Evolutionary conservation across 2,329 filamentous ascomycete genomes (phyloP).

Genomic region (Xylaria arbuscula): DNA sequence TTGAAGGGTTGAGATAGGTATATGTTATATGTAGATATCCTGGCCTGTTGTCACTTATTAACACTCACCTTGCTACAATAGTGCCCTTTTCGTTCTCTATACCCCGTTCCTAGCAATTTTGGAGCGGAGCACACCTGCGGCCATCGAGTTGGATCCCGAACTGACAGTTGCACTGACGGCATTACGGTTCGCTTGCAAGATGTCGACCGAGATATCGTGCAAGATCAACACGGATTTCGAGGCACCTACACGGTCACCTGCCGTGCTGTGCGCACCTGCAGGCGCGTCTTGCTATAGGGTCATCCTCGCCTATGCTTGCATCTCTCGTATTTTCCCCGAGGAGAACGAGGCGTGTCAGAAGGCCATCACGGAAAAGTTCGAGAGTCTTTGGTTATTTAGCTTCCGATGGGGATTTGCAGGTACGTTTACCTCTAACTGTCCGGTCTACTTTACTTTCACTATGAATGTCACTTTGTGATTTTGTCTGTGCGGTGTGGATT

Average conservation of each 20-base stretch:
- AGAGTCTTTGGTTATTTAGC: slow-evolving; percentile 50
- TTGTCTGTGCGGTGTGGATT: neutral
- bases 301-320: slow-evolving; percentile 44
- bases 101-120: slow-evolving; percentile 49
- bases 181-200: slow-evolving; percentile 49
- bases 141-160: slow-evolving; percentile 39
- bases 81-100: slow-evolving; percentile 50
- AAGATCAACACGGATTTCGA: slow-evolving; percentile 47
- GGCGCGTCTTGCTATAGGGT: slow-evolving; percentile 50
- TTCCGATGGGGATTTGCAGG: slow-evolving; percentile 51
- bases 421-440: slow-evolving; percentile 33
- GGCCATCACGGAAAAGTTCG: slow-evolving; percentile 50
- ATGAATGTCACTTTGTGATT: neutral
- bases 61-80: slow-evolving; percentile 11
- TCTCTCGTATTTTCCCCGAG: slow-evolving; percentile 49
- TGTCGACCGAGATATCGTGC: slow-evolving; percentile 51
- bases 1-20: neutral
- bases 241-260: slow-evolving; percentile 42
- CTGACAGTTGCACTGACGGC: slow-evolving; percentile 47
- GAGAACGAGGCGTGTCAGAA: slow-evolving; percentile 44
- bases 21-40: neutral
- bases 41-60: slow-evolving; percentile 13
- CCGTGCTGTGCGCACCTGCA: slow-evolving; percentile 48
- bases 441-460: neutral
- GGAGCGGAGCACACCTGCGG: slow-evolving; percentile 37